Conservation (phyloP, 495 filamentous ascomycete species). For the Podospora comata region DNA sequence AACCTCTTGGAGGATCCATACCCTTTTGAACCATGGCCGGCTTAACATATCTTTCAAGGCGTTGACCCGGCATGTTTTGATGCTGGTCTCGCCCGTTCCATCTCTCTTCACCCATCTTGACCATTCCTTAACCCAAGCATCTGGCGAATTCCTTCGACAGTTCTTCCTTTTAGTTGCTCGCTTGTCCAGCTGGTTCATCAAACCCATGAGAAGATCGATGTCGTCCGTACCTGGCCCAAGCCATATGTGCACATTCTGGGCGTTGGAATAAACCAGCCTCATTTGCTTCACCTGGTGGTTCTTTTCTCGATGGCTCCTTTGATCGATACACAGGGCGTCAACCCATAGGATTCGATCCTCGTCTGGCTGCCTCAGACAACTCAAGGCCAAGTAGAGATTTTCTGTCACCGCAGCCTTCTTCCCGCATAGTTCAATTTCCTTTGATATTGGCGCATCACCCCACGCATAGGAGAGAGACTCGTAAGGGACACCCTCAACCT, state of each 20-base stretch:
- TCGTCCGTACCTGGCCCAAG: background rate
- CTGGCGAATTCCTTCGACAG: background rate
- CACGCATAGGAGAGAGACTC: conserved; percentile 13
- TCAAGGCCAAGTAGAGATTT: background rate
- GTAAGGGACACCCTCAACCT: conserved; percentile 2
- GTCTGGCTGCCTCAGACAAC: background rate
- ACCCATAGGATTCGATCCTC: conserved; percentile 4
- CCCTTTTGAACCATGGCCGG: conserved; percentile 22
- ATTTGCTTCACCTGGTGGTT: background rate
- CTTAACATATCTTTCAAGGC: conserved; percentile 7
- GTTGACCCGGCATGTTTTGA: conserved; percentile 15
- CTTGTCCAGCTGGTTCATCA: background rate
- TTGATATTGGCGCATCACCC: background rate
- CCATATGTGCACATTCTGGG: conserved; percentile 2
- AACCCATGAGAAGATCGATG: background rate
- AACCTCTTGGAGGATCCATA: conserved; percentile 29
- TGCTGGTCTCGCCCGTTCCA: background rate
- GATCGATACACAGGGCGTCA: conserved; percentile 6
- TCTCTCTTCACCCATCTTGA: background rate
- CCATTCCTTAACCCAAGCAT: background rate
- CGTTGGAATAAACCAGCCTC: background rate
- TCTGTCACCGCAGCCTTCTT: background rate
- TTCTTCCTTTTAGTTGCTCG: background rate
- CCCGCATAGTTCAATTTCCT: background rate
- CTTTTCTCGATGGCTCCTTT: background rate